Percentiles rank a stretch among this genome's conserved stretches.
phyloP scores from a whole-genome alignment of 2,329 filamentous ascomycete genomes.

The Capronia coronata region DNA sequence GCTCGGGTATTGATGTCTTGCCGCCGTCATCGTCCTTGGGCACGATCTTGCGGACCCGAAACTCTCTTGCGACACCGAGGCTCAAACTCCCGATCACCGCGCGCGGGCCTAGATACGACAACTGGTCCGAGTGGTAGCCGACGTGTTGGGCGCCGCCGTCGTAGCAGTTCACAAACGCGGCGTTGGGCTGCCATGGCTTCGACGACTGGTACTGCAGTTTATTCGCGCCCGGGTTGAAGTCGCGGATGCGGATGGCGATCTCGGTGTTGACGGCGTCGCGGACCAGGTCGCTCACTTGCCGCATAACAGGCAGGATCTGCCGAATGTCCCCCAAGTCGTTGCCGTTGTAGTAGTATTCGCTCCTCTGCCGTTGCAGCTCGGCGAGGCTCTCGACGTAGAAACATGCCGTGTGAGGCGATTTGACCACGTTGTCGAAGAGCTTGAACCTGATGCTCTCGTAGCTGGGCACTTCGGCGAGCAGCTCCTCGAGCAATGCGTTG shows the following conservation, averaged over 20 bases:
- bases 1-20: slow-evolving; percentile 22
- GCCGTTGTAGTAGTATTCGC: slow-evolving; percentile 82
- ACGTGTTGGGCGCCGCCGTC: slow-evolving; percentile 72
- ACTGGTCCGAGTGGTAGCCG: slow-evolving; percentile 85
- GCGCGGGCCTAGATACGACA: slow-evolving; percentile 86
- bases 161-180: slow-evolving; percentile 93
- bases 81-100: slow-evolving; percentile 85
- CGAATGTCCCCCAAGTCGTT: slow-evolving; percentile 67
- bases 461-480: slow-evolving; percentile 64
- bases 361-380: slow-evolving; percentile 63
- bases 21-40: slow-evolving; percentile 47
- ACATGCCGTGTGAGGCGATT: slow-evolving; percentile 73
- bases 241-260: slow-evolving; percentile 63
- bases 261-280: slow-evolving; percentile 70
- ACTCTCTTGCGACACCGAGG: slow-evolving; percentile 86
- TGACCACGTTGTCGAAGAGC: slow-evolving; percentile 79
- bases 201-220: slow-evolving; percentile 70
- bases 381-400: slow-evolving; percentile 74
- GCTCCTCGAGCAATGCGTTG: slow-evolving; percentile 65
- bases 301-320: slow-evolving; percentile 66
- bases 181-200: slow-evolving; percentile 71
- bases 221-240: slow-evolving; percentile 59
- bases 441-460: slow-evolving; percentile 72
- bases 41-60: slow-evolving; percentile 73
- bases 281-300: slow-evolving; percentile 62